Evolutionary conservation across 108 stramenopile species (phyloP).

Genomic region (Cyclotella sp.): DNA sequence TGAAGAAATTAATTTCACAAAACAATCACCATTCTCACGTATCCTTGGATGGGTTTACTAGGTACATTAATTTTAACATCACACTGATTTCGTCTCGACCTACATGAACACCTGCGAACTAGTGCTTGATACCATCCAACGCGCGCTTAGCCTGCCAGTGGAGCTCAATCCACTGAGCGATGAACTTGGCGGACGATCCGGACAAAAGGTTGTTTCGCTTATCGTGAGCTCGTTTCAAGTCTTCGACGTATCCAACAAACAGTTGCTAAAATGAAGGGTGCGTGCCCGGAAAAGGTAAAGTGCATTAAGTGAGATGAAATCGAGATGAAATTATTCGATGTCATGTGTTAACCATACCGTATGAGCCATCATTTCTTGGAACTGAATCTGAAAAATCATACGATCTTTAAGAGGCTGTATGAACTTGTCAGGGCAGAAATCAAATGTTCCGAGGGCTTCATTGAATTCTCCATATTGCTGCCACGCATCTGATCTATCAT

Average conservation of each 20-base stretch:
- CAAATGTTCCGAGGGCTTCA: slow-evolving; percentile 47
- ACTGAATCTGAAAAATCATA: slow-evolving; percentile 57
- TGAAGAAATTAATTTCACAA: no score
- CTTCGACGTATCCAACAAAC: slow-evolving; percentile 56
- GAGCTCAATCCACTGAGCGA: slow-evolving; percentile 40
- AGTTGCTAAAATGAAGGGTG: slow-evolving; percentile 22
- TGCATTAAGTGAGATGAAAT: neutral
- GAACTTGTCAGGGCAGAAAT: slow-evolving; percentile 55
- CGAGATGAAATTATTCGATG: neutral
- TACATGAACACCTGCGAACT: neutral
- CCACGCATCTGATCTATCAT: slow-evolving; percentile 54
- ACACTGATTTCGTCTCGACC: no score
- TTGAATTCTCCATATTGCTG: slow-evolving; percentile 58
- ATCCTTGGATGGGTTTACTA: no score
- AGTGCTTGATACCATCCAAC: neutral
- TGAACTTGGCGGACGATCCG: slow-evolving; percentile 41
- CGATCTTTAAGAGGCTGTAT: slow-evolving; percentile 55
- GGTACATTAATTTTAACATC: no score
- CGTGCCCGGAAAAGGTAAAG: neutral
- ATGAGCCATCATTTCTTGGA: slow-evolving; percentile 61
- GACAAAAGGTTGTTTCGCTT: slow-evolving; percentile 31
- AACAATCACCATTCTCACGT: no score
- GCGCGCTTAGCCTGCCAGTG: slow-evolving; percentile 29
- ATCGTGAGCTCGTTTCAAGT: slow-evolving; percentile 36
- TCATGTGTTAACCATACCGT: slow-evolving; percentile 23